These are phyloP conservation scores for Kodamaea fungicola DNA, from an alignment of 1,139 yeast genomes.

Conservation along the genomic window DNA sequence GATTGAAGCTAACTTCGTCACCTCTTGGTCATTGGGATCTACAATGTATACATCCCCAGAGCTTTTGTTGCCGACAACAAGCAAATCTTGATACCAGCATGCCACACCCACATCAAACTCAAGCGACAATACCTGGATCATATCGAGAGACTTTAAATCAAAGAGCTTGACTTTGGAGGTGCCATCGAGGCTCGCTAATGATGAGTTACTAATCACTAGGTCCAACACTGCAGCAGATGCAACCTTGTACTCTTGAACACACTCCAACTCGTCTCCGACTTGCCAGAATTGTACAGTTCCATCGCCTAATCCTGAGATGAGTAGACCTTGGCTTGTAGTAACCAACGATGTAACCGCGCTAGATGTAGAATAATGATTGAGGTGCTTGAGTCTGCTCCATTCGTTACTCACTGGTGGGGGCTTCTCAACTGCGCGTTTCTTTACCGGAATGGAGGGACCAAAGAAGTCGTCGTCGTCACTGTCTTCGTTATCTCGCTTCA, in stretches of 20 bases:
- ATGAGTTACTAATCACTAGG: conserved; percentile 11
- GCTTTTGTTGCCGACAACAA: conserved; percentile 22
- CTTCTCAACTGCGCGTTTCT: too few relatives aligned
- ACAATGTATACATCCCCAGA: conserved; percentile 16
- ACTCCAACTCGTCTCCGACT: conserved; percentile 18
- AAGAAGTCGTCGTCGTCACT: conserved; percentile 1
- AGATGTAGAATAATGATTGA: too few relatives aligned
- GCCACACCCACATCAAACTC: conserved; percentile 21
- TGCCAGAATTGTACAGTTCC: conserved; percentile 44
- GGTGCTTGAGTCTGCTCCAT: too few relatives aligned
- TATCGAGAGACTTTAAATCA: conserved; percentile 38
- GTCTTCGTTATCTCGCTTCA: conserved; percentile 1
- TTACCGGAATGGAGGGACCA: neutral
- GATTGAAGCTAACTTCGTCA: conserved; percentile 11
- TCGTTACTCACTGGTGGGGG: too few relatives aligned
- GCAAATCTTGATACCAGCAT: conserved; percentile 3
- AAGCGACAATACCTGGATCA: conserved; percentile 33
- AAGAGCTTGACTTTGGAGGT: conserved; percentile 32
- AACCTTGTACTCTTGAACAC: conserved; percentile 35
- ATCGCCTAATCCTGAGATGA: conserved; percentile 35
- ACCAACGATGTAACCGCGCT: conserved; percentile 2
- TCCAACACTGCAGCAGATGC: conserved; percentile 17
- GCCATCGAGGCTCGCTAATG: conserved; percentile 29
- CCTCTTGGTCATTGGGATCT: conserved; percentile 19
- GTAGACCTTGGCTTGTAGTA: conserved; percentile 12